Conservation (phyloP, 305 asterid genomes). For the Fraxinus dipetala region DNA sequence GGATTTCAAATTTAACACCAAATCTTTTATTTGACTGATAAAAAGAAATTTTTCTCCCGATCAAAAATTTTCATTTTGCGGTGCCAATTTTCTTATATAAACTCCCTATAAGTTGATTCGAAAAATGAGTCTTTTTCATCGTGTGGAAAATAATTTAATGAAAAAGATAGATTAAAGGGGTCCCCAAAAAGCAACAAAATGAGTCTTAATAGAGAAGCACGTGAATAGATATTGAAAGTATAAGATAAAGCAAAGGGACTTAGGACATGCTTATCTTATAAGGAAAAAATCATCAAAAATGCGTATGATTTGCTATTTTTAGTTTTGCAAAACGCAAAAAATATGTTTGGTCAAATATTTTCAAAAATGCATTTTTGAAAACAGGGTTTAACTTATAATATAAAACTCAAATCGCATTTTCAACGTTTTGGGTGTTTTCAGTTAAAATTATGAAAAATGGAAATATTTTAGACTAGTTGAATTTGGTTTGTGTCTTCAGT, state of each 20-base stretch:
- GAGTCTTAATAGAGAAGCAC: not conserved
- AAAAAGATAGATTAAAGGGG: not conserved
- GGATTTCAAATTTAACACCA: not conserved
- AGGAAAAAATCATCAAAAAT: too few species aligned
- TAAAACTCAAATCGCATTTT: too few species aligned
- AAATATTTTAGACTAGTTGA: too few species aligned
- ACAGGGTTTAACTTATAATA: too few species aligned
- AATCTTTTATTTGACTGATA: not conserved
- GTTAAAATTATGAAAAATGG: too few species aligned
- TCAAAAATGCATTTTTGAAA: too few species aligned
- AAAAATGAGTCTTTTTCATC: not conserved
- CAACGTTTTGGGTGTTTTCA: too few species aligned
- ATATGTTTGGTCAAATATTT: too few species aligned
- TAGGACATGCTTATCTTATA: not conserved
- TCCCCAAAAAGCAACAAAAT: not conserved
- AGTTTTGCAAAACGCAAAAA: too few species aligned
- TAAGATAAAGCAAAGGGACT: not conserved
- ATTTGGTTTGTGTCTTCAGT: not conserved
- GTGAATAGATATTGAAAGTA: not conserved
- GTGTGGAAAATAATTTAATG: not conserved
- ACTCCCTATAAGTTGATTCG: not conserved
- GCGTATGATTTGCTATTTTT: too few species aligned
- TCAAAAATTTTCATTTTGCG: too few species aligned
- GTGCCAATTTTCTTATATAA: not conserved
- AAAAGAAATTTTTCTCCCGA: too few species aligned